A percentile compares a stretch with the other conserved stretches of the same genome.
These are phyloP conservation scores for Trebouxia sp. DNA, from an alignment of 139 green algal genomes.

Conservation along the genomic window DNA sequence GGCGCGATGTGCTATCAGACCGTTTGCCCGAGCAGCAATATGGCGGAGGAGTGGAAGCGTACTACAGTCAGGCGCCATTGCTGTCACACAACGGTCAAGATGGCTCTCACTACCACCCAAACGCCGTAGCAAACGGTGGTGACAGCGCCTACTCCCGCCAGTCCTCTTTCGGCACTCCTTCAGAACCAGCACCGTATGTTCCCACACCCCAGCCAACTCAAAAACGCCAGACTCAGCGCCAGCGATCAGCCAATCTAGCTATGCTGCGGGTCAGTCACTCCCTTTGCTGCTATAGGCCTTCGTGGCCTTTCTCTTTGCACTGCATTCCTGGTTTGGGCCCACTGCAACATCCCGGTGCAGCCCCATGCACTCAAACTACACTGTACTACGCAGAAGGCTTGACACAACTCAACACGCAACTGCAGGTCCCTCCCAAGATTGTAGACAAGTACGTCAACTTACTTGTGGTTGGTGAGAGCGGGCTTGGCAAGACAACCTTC, in stretches of 20 bases:
- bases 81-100: not conserved
- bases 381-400: no score
- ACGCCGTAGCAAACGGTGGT: no score
- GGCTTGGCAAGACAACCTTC: slow-evolving; percentile 47
- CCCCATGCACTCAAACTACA: no score
- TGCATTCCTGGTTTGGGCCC: no score
- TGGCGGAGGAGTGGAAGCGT: not conserved
- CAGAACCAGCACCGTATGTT: not conserved
- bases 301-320: no score
- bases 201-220: not conserved
- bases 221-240: not conserved
- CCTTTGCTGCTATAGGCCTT: not conserved
- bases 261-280: not conserved
- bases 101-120: not conserved
- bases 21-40: not conserved
- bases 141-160: not conserved
- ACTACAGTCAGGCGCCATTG: not conserved
- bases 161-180: not conserved
- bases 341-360: no score
- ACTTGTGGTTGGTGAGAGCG: slow-evolving; percentile 32
- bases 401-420: no score
- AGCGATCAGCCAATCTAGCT: slow-evolving; percentile 12
- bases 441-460: slow-evolving; percentile 16
- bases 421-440: slow-evolving; percentile 25
- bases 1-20: not conserved